Evolutionary conservation across 1,284 basidiomycete species (phyloP).

Genomic region (Rhizoctonia solani): DNA sequence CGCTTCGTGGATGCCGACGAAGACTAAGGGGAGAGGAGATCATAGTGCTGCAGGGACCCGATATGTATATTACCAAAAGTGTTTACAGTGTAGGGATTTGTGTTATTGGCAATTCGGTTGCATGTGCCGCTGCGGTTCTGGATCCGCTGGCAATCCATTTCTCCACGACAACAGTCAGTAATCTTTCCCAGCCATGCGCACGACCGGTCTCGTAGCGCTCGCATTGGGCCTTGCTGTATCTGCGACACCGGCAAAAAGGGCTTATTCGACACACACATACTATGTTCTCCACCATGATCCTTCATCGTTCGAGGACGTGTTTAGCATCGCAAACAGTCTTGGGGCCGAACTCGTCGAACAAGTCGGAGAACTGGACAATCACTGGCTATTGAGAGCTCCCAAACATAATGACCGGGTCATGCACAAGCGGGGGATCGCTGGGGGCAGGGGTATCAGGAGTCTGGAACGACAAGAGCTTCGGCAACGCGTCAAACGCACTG

Average conservation of each 20-base stretch:
- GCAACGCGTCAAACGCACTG: conserved; percentile 62
- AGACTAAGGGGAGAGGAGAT: conserved; percentile 1
- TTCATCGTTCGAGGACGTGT: conserved; percentile 45
- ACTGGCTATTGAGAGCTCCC: conserved; percentile 81
- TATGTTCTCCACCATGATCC: conserved; percentile 83
- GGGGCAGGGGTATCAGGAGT: conserved; percentile 60
- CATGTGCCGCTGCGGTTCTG: conserved; percentile 17
- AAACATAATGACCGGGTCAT: conserved; percentile 47
- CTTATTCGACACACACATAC: conserved; percentile 84
- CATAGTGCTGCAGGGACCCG: too few relatives aligned
- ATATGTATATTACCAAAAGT: conserved; percentile 25
- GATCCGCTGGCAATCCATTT: conserved; percentile 26
- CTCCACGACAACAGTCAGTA: too few relatives aligned
- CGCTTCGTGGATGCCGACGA: conserved; percentile 34
- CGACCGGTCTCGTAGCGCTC: conserved; percentile 22
- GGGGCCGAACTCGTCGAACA: conserved; percentile 87
- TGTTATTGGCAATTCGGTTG: conserved; percentile 32
- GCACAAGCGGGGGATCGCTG: conserved; percentile 51
- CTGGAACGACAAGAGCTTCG: conserved; percentile 64
- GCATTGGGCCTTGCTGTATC: conserved; percentile 10
- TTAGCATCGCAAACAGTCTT: conserved; percentile 59
- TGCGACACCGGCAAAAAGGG: conserved; percentile 37
- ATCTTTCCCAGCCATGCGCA: conserved; percentile 25
- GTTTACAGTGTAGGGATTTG: too few relatives aligned
- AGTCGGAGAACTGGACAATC: conserved; percentile 79